phyloP scores from a whole-genome alignment of 192 early-diverging fungal species.

The Backusella circina region DNA sequence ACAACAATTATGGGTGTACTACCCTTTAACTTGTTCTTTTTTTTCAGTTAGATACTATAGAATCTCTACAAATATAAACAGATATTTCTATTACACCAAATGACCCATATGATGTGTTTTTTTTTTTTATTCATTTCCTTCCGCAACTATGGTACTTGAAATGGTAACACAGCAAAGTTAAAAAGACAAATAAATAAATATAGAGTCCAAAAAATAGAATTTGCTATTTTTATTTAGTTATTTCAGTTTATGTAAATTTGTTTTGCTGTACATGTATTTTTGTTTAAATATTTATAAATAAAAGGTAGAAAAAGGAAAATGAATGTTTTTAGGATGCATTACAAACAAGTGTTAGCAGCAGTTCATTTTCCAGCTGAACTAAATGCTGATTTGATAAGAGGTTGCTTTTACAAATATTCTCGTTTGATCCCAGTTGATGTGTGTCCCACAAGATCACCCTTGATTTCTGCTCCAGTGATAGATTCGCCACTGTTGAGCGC shows the following conservation, averaged over 20 bases:
- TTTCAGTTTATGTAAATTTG: background rate
- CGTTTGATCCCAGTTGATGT: conserved; percentile 21
- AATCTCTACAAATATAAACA: no score
- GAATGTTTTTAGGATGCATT: background rate
- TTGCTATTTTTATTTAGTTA: background rate
- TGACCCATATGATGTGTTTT: no score
- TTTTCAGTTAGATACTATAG: no score
- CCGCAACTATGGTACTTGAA: no score
- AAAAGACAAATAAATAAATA: no score
- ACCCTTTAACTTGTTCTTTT: no score
- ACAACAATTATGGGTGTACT: no score
- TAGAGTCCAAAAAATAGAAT: background rate
- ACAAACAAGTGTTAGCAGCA: conserved; percentile 16
- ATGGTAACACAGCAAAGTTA: no score
- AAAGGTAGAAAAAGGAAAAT: background rate
- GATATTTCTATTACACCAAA: no score
- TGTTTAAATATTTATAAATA: background rate
- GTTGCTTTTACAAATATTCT: conserved; percentile 14
- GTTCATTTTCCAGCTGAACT: conserved; percentile 20
- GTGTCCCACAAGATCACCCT: conserved; percentile 21
- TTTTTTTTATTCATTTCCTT: background rate
- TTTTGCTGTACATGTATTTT: background rate
- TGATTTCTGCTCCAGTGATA: background rate
- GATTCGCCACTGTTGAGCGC: background rate
- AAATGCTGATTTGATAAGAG: conserved; percentile 16